phyloP scores from a whole-genome alignment of 805 yeast genomes.

The Wickerhamomyces sydowiorum region DNA sequence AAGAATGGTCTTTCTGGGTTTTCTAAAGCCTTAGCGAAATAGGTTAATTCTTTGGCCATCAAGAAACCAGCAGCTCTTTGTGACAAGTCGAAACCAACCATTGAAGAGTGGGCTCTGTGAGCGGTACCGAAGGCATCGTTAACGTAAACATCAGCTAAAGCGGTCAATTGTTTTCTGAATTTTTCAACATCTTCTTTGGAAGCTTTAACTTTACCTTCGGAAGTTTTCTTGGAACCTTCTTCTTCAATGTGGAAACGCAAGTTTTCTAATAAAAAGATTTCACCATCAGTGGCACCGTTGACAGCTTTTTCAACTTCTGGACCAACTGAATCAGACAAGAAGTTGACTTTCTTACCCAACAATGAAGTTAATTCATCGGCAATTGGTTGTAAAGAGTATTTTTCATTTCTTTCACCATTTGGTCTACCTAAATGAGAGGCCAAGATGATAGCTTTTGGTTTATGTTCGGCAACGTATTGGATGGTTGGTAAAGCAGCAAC shows the following conservation, averaged over 20 bases:
- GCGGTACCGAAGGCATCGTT: constrained; percentile 99
- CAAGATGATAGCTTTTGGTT: constrained; percentile 85
- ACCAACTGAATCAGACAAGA: constrained; percentile 92
- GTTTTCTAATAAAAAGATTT: constrained; percentile 90
- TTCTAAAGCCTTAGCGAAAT: constrained; percentile 98
- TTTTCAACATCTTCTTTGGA: constrained; percentile 73
- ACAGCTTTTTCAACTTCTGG: constrained; percentile 79
- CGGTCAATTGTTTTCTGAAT: constrained; percentile 86
- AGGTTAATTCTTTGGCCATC: constrained; percentile 94
- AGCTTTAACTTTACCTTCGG: constrained; percentile 93
- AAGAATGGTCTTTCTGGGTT: constrained; percentile 91
- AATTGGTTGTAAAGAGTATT: constrained; percentile 91
- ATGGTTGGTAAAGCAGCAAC: constrained; percentile 99
- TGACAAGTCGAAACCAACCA: constrained; percentile 95
- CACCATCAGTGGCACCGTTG: constrained; percentile 67
- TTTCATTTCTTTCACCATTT: constrained; percentile 82
- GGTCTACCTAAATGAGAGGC: constrained; percentile 99
- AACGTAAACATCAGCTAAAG: constrained; percentile 94
- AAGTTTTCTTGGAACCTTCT: constrained; percentile 90
- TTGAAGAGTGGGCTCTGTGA: constrained; percentile 99
- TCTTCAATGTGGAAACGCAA: constrained; percentile 97
- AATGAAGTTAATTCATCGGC: constrained; percentile 82
- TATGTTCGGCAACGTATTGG: constrained; percentile 85
- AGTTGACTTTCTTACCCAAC: constrained; percentile 67
- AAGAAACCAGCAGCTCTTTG: constrained; percentile 99